Conservation (phyloP, 2,329 filamentous ascomycete species). For the Coniochaeta prunicola region DNA sequence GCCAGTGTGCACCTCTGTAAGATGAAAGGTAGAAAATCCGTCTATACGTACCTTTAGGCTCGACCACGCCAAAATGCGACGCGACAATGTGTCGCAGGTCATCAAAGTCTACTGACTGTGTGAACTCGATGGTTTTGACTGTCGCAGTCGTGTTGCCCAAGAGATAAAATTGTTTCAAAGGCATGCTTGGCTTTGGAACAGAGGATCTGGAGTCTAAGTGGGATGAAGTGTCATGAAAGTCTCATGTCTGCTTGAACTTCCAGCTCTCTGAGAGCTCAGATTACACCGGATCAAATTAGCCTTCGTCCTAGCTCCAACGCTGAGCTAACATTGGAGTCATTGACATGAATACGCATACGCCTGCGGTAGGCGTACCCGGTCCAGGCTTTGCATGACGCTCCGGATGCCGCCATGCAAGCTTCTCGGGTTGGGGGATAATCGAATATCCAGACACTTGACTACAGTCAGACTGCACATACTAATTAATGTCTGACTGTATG, state of each 20-base stretch:
- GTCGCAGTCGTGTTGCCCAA: slow-evolving; percentile 28
- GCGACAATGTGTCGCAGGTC: slow-evolving; percentile 31
- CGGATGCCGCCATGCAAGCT: no score
- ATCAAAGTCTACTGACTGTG: slow-evolving; percentile 23
- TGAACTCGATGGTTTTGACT: slow-evolving; percentile 28
- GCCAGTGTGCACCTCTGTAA: background rate
- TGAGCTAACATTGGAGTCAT: background rate
- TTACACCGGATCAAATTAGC: background rate
- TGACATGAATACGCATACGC: no score
- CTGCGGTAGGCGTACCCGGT: no score
- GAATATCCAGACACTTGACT: no score
- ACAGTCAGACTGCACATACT: no score
- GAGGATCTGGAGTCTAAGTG: background rate
- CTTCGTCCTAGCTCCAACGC: background rate
- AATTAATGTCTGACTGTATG: no score
- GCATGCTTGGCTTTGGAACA: slow-evolving; percentile 5
- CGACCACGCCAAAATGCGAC: slow-evolving; percentile 34
- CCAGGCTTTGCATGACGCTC: no score
- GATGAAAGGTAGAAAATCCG: slow-evolving; percentile 4
- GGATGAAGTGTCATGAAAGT: background rate
- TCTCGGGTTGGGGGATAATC: no score
- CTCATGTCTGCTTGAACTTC: background rate
- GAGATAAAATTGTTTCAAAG: slow-evolving; percentile 30
- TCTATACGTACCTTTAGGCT: slow-evolving; percentile 29
- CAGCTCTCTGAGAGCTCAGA: background rate